Conservation (phyloP, 1,284 basidiomycete species). For the Papiliotrema fonsecae region DNA sequence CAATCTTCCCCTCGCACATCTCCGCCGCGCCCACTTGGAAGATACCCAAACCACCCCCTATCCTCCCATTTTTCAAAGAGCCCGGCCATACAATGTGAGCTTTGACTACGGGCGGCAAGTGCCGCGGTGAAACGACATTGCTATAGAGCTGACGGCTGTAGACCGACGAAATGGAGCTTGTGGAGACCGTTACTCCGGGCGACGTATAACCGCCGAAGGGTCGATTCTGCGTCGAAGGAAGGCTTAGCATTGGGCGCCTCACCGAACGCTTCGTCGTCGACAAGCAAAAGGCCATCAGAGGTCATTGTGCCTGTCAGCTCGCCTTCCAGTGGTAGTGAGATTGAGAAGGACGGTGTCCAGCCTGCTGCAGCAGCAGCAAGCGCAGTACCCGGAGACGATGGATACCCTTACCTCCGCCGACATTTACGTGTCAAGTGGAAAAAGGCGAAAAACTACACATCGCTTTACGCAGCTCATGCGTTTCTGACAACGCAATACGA, state of each 20-base stretch:
- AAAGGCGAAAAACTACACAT: slow-evolving; percentile 8
- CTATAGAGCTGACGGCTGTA: not conserved
- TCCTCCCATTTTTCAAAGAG: slow-evolving; percentile 62
- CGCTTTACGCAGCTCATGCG: slow-evolving; percentile 9
- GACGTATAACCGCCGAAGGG: slow-evolving; percentile 32
- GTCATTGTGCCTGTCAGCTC: no score
- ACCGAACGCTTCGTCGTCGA: no score
- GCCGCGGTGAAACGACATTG: no score
- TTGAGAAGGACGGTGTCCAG: no score
- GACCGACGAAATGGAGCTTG: slow-evolving; percentile 65
- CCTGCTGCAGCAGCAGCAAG: no score
- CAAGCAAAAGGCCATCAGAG: no score
- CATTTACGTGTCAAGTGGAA: slow-evolving; percentile 23
- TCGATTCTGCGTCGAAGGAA: no score
- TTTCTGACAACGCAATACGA: slow-evolving; percentile 25
- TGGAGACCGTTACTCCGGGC: slow-evolving; percentile 64
- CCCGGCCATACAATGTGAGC: slow-evolving; percentile 58
- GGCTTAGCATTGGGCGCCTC: no score
- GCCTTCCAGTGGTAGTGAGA: no score
- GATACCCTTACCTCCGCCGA: not conserved
- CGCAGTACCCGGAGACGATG: slow-evolving; percentile 16
- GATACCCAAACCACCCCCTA: not conserved
- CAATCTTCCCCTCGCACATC: slow-evolving; percentile 1
- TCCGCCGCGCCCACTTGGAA: not conserved
- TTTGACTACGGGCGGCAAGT: no score